phyloP scores from a whole-genome alignment of 2,329 filamentous ascomycete species.

The Shiraia sp. region DNA sequence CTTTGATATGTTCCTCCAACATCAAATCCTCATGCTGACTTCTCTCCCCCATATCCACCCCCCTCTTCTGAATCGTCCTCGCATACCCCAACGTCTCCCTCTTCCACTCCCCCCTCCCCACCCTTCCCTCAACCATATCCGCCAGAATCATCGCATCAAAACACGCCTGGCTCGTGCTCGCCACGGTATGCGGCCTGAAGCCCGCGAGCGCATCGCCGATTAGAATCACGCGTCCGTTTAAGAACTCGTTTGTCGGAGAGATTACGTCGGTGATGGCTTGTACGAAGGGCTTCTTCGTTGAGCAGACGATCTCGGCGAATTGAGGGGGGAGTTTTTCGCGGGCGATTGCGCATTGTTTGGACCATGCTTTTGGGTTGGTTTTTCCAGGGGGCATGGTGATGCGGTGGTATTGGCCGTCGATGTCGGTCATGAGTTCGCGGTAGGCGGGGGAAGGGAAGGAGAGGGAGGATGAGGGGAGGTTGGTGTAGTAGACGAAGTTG shows the following conservation, averaged over 20 bases:
- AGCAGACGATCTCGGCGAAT: conserved; percentile 48
- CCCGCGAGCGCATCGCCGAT: conserved; percentile 54
- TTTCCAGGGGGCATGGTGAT: conserved; percentile 51
- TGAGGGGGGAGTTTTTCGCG: conserved; percentile 42
- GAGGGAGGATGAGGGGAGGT: conserved; percentile 35
- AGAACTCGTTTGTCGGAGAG: conserved; percentile 42
- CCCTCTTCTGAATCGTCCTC: conserved; percentile 42
- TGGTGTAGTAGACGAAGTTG: conserved; percentile 56
- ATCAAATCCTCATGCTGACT: conserved; percentile 46
- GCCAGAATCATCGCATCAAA: conserved; percentile 49
- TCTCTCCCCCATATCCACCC: conserved; percentile 46
- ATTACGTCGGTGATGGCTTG: conserved; percentile 52
- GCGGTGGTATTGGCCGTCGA: conserved; percentile 44
- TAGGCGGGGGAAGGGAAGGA: conserved; percentile 45
- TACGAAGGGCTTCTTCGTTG: conserved; percentile 50
- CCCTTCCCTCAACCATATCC: conserved; percentile 45
- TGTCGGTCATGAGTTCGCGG: conserved; percentile 51
- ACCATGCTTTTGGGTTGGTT: conserved; percentile 46
- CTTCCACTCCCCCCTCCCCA: conserved; percentile 43
- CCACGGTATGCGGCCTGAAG: conserved; percentile 53
- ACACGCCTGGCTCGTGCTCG: conserved; percentile 54
- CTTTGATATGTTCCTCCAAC: conserved; percentile 25
- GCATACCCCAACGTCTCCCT: conserved; percentile 43
- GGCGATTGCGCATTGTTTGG: conserved; percentile 40
- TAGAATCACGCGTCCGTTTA: conserved; percentile 49